Conservation (phyloP, 148 eudicot genomes). For the Vaccinium corymbosum region DNA sequence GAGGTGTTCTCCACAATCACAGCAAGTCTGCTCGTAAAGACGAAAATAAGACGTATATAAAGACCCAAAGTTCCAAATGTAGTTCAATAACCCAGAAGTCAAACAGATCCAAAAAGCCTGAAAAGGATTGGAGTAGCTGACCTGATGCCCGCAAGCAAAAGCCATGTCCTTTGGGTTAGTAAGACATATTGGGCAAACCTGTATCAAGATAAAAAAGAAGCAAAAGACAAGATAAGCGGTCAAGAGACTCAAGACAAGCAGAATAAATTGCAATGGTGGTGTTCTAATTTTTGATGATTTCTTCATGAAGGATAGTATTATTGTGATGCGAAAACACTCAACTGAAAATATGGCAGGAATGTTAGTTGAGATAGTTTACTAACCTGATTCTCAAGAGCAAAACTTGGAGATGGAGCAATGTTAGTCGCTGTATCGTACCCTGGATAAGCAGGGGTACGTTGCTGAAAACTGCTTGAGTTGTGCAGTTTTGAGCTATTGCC, state of each 20-base stretch:
- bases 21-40: conserved; percentile 47
- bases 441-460: conserved; percentile 26
- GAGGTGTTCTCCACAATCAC: conserved; percentile 61
- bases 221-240: neutral
- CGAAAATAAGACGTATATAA: neutral
- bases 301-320: neutral
- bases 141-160: conserved; percentile 91
- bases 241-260: neutral
- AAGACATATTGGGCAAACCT: conserved; percentile 69
- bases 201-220: neutral
- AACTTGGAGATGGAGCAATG: conserved; percentile 23
- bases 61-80: neutral
- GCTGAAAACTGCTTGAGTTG: conserved; percentile 36
- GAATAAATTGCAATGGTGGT: neutral
- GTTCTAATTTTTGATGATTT: neutral
- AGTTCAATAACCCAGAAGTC: neutral
- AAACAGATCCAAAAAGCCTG: neutral
- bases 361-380: neutral
- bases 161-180: conserved; percentile 68
- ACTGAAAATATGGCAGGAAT: neutral
- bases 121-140: conserved; percentile 16
- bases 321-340: neutral
- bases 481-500: conserved; percentile 29
- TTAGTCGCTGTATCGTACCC: conserved; percentile 11
- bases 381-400: conserved; percentile 47